Percentiles rank a stretch among this genome's conserved stretches.
Conservation (phyloP, 805 yeast species). For the Scheffersomyces stipitis region DNA sequence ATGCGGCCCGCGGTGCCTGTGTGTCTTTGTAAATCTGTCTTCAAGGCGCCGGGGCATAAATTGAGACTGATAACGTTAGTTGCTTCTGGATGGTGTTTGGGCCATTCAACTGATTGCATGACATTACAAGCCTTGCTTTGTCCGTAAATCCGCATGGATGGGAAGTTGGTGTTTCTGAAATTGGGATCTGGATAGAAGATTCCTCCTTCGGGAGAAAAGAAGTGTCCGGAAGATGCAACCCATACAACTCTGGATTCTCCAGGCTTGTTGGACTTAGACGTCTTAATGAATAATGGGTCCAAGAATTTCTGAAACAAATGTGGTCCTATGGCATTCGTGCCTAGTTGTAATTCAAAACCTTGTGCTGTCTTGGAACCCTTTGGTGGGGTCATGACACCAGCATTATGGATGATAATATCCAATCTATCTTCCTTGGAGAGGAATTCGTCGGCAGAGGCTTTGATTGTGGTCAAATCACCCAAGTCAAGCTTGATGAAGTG, state of each 20-base stretch:
- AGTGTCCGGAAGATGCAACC: conserved; percentile 42
- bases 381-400: conserved; percentile 39
- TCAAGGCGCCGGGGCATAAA: conserved; percentile 43
- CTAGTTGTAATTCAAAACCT: conserved; percentile 47
- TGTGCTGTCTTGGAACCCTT: conserved; percentile 36
- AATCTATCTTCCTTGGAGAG: conserved; percentile 9
- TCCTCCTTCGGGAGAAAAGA: conserved; percentile 26
- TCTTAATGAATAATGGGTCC: conserved; percentile 34
- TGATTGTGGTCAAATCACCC: conserved; percentile 10
- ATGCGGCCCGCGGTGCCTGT: no score
- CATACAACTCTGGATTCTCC: conserved; percentile 42
- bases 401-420: conserved; percentile 23
- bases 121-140: conserved; percentile 45
- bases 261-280: conserved; percentile 23
- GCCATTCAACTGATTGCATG: conserved; percentile 37
- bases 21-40: conserved; percentile 33
- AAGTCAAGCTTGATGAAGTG: conserved; percentile 8
- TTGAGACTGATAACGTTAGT: conserved; percentile 30
- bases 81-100: conserved; percentile 24
- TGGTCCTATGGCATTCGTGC: conserved; percentile 48
- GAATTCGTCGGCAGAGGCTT: conserved; percentile 27
- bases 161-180: conserved; percentile 11
- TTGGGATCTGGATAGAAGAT: conserved; percentile 34
- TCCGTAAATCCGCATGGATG: conserved; percentile 27
- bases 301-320: conserved; percentile 41